A percentile compares a stretch with the other conserved stretches of the same genome.
phyloP scores from a whole-genome alignment of 768 basidiomycete genomes.

The Boletus tomentosulus region DNA sequence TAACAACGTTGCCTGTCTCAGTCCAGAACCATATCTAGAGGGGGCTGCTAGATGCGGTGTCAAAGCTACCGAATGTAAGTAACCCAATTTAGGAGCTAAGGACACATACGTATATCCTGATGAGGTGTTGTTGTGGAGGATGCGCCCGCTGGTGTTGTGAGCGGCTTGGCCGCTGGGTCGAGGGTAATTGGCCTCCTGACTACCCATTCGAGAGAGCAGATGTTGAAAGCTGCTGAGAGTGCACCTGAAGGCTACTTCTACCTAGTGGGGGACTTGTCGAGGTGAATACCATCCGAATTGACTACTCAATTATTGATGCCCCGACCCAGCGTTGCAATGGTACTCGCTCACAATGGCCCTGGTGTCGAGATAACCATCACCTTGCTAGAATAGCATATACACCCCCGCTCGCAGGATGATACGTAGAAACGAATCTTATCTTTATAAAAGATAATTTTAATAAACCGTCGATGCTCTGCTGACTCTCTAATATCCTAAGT shows the following conservation, averaged over 20 bases:
- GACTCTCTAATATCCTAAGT: slow-evolving; percentile 8
- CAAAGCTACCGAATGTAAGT: slow-evolving; percentile 37
- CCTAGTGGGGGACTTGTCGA: slow-evolving; percentile 68
- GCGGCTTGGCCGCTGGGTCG: slow-evolving; percentile 79
- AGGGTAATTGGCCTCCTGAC: slow-evolving; percentile 83
- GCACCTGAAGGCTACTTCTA: slow-evolving; percentile 33
- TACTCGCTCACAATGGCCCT: slow-evolving; percentile 26
- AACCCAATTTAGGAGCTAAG: not conserved
- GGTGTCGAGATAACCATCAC: slow-evolving; percentile 36
- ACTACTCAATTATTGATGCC: not conserved
- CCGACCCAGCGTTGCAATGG: slow-evolving; percentile 25
- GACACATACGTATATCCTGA: slow-evolving; percentile 5
- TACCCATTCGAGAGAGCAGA: slow-evolving; percentile 64
- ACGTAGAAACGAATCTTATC: not conserved
- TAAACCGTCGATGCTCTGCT: slow-evolving; percentile 6
- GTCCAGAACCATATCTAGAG: slow-evolving; percentile 87
- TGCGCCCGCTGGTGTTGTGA: slow-evolving; percentile 79
- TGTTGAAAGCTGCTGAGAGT: slow-evolving; percentile 59
- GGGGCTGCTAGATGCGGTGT: slow-evolving; percentile 73
- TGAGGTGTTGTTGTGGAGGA: slow-evolving; percentile 87
- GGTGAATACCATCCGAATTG: slow-evolving; percentile 37
- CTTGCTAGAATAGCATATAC: slow-evolving; percentile 4
- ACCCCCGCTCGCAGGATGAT: not conserved
- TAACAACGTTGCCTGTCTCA: slow-evolving; percentile 16
- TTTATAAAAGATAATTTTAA: not conserved